Base-by-base conservation (phyloP, 169 alveolate species). In the Cryptosporidium xiaoi region DNA sequence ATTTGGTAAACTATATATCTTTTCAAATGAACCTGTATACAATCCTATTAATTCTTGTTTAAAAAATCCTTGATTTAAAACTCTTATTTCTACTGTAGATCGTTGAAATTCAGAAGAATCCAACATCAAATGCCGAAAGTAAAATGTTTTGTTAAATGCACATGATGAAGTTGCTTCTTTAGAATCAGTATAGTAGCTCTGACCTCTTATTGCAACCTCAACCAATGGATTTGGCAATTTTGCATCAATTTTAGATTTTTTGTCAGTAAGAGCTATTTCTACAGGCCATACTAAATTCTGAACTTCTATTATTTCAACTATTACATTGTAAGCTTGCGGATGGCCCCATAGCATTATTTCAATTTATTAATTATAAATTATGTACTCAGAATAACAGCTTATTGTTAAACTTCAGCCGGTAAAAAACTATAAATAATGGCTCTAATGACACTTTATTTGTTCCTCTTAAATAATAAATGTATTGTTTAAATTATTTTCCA, bases 91-190 rank as follows among this genome's bases (percentile, higher is more conserved):
- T 10, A 83, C 83, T 3, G 84, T 71, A 2, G 90, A 50, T 36
- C 83, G 50, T 18, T 65, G 84, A 34, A 83, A 83, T 60, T 83
- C 84, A 3, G 56, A 56, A 6, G 33, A 40, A 56, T 65, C 71
- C 51, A 83, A 46, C 60, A 71, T 34, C 44, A 83, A 48, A 31
- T 83, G 60, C 18, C 62, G 82, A 67, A 83, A 83, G 51, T 67
- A 58, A 83, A 65, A 83, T 13, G 90, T 83, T 48, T 65, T 83
- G 36, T 83, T 62, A 24, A 83, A 83, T 12, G 90, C 82, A 53
- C 90, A 83, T 50, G 90, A 83, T 48, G 90, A 67, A 8, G 90
- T 83, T 15, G 83, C 71, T 64, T 83, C 77, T 18, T 83, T 83
- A 33, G 84, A 58, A 16, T 62, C 82, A 7, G 90, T 58, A 51